Evolutionary conservation across 805 yeast genomes (phyloP), one percentile per base, ranked within the genome.

Genomic region (Nakazawaea ernobii): DNA sequence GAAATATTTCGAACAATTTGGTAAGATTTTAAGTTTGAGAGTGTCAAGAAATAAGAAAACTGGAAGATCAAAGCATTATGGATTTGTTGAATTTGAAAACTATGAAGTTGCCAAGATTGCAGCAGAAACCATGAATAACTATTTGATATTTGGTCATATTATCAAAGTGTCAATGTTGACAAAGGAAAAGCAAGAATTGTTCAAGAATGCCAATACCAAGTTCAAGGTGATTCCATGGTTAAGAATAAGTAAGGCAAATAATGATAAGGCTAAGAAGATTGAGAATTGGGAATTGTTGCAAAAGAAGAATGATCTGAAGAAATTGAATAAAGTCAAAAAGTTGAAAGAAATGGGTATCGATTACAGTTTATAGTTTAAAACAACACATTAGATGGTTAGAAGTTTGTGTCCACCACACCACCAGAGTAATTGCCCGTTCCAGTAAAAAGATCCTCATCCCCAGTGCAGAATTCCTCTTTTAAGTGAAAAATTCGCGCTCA

Each of bases 101-200:
- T 61, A 64, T 35, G 87, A 82, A 42, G 95, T 86, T 48, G 97
- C 98, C 39, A 76, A 80, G 55, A 74, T 90, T 52, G 99, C 97
- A 3, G 86, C 86, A 52, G 98, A 94, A 55, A 83, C 97, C 40
- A 94, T 94, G 99, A 84, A 94, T 67, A 94, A 94, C 68, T 94
- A 94, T 59, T 74, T 94, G 52, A 62, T 94, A 39, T 82, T 87
- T 69, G 95, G 95, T 6, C 97, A 92, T 65, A 77, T 91, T 52
- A 70, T 94, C 56, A 84, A 86, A 66, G 73, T 73, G 52, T 66
- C 71, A 24, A 60, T 77, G 14, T 58, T 78, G 42, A 91, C 86
- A 33, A 70, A 77, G 50, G 78, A 77, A 49, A 63, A 76, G 42
- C 73, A 78, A 9, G 74, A 78, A 53, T 67, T 86, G 53, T 86